Evolutionary conservation across 148 eudicot genomes (phyloP).

Genomic region (Rhododendron williamsianum): DNA sequence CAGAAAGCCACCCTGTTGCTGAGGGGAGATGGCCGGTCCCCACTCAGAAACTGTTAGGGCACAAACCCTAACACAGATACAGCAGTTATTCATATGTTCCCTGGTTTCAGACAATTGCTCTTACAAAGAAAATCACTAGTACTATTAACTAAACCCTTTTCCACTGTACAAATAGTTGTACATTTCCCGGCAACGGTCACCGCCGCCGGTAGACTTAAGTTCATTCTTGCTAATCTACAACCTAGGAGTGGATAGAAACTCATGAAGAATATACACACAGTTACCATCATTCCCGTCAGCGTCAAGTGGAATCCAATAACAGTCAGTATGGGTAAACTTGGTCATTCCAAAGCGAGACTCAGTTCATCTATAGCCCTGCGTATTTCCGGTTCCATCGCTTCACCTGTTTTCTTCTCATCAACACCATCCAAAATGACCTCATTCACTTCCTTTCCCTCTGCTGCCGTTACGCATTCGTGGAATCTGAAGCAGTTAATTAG

Average conservation of each 20-base stretch:
- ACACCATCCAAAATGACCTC: not conserved
- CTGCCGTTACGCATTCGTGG: slow-evolving; percentile 24
- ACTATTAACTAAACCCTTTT: not conserved
- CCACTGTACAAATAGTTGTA: slow-evolving; percentile 10
- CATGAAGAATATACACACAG: not conserved
- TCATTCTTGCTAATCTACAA: slow-evolving; percentile 10
- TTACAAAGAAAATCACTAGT: not conserved
- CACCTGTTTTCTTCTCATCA: slow-evolving; percentile 10
- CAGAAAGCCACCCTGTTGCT: not conserved
- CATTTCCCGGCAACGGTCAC: not conserved
- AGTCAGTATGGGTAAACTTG: not conserved
- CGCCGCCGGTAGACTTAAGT: not conserved
- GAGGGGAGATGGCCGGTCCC: not conserved
- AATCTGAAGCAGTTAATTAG: slow-evolving; percentile 46
- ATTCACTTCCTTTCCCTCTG: slow-evolving; percentile 15
- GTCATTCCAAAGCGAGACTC: slow-evolving; percentile 14
- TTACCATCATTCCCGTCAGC: not conserved
- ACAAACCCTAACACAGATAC: not conserved
- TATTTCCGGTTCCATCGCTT: slow-evolving; percentile 17
- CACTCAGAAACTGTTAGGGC: not conserved
- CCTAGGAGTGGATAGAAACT: slow-evolving; percentile 1
- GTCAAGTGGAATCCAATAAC: not conserved
- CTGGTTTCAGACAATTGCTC: not conserved
- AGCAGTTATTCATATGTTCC: not conserved
- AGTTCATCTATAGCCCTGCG: slow-evolving; percentile 13